phyloP scores from a whole-genome alignment of 2,329 filamentous ascomycete species.

The Epichloe glyceriae region DNA sequence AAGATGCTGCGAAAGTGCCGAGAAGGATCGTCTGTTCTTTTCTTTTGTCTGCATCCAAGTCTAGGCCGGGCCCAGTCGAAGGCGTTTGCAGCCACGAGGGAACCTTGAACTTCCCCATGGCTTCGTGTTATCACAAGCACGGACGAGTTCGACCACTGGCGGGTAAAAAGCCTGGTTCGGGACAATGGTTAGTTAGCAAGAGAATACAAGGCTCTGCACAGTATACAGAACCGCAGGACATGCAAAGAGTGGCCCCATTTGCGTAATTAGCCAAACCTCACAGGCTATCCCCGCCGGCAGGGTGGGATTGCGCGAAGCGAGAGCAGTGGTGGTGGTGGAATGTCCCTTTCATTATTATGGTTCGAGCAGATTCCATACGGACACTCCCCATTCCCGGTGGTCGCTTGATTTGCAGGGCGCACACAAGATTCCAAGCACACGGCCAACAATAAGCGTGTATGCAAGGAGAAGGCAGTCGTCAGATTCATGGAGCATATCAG shows the following conservation, averaged over 20 bases:
- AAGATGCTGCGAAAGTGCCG: constrained; percentile 14
- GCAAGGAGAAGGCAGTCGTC: neutral
- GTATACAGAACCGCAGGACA: neutral
- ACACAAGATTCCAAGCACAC: neutral
- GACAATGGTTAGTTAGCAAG: neutral
- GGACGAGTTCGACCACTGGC: neutral
- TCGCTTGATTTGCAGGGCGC: neutral
- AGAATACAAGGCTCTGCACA: neutral
- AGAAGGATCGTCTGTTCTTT: constrained; percentile 22
- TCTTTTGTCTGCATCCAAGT: constrained; percentile 17
- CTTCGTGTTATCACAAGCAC: neutral
- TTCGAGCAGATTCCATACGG: neutral
- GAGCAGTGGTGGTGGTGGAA: neutral
- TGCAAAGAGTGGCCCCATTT: neutral
- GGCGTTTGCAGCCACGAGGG: constrained; percentile 22
- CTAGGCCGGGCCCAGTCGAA: constrained; percentile 8
- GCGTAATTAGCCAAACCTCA: neutral
- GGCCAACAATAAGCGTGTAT: neutral
- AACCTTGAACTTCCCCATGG: constrained; percentile 22
- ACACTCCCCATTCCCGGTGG: neutral
- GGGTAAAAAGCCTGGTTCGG: neutral
- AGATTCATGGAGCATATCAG: neutral
- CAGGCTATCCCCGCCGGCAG: neutral
- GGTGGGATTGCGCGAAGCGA: neutral
- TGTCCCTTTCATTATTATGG: neutral